Evolutionary conservation across 1,284 basidiomycete species (phyloP), one percentile per base, ranked within the genome.

Genomic region (Trichosporon asahii): DNA sequence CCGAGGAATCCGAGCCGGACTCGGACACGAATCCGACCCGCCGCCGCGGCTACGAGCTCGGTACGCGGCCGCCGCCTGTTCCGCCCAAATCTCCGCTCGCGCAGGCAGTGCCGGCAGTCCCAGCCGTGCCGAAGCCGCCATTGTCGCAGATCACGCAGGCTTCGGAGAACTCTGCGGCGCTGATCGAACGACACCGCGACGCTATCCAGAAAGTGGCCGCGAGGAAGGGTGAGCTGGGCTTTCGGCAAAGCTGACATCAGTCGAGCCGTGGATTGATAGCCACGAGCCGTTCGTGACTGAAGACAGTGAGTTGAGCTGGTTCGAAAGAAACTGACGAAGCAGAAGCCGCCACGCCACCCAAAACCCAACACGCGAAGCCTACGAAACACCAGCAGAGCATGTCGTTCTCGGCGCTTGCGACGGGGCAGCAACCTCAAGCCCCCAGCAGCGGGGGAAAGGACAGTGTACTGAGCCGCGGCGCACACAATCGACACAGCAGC

Each of bases 151-250:
- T 60, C 9, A 60, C 55, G 15, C 57, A 61, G 29, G 29, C 15
- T 1, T n/a, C 57, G 2, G 57, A 61, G 15, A 61, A 61, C 27
- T 21, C 18, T 11, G 57, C 29, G 9, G 57, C 29, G 6, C 29
- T 61, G 27, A 61, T 61, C n/a, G 57, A 61, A 8, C 27, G 57
- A 14, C 57, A 61, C 29, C 57, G 57, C 57, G 29, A 61, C 15
- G 15, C 29, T 11, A 33, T 33, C 29, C 57, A 61, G 57, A 29
- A n/a, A n/a, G 27, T 18, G 3, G 57, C 57, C 1, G 57, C 57
- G 1, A 61, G 29, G 27, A 61, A 61, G 27, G 57, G 57, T 61
- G 29, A 61, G 57, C 29, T 31, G 14, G 5, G 23, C 1, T 33
- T 6, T 8, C 12, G 18, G 14, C 0, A 33, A 6, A 14, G 29